Base-by-base conservation (phyloP, 768 basidiomycete genomes). In the Podaxis mareebaensis region DNA sequence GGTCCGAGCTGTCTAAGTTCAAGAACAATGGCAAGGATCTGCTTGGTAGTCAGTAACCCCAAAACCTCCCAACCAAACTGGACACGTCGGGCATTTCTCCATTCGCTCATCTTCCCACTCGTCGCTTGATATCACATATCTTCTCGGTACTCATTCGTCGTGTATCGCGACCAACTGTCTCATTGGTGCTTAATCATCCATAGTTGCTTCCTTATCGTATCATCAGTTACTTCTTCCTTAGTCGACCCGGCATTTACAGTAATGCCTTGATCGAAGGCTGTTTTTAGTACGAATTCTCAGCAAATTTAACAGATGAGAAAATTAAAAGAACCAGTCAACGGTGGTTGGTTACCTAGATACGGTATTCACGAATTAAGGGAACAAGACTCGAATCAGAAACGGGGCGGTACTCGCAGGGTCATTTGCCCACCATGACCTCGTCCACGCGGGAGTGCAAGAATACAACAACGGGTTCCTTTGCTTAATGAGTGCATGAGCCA, bases 1-100 rank as follows among this genome's bases (percentile, higher is more conserved):
- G 78, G 72, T 83, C 80, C 38, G 95, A 96, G 74, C 76, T 94
- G 56, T 82, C 81, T 63, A 91, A 86, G 75, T 92, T 92, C 72
- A 88, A 82, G 75, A 86, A 89, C 65, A 83, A 82, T 57, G 93
- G 92, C 3, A 78, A 87, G 74, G 88, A 88, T 67, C 71, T 91
- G 58, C 55, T 79, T 24, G 73, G 68, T 49, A 59, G 64, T 17
- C 57, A 67, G 22, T 65, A 15, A 51, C 8, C 22, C 20, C 22
- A 39, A 22, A 39, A 20, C 24, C 20, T 22, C 7, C 3, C 38
- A 24, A 39, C 13, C 36, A n/a, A 22, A 12, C 4, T 10, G 2
- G 54, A 39, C 20, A 36, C 30, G 20, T 56, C 22, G 30, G 12
- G 12, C 20, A 24, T 22, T 22, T 20, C 7, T 36, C 33, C 36